These are phyloP conservation scores for Nematodospora anomalae DNA, from an alignment of 1,139 yeast genomes.

Conservation along the genomic window DNA sequence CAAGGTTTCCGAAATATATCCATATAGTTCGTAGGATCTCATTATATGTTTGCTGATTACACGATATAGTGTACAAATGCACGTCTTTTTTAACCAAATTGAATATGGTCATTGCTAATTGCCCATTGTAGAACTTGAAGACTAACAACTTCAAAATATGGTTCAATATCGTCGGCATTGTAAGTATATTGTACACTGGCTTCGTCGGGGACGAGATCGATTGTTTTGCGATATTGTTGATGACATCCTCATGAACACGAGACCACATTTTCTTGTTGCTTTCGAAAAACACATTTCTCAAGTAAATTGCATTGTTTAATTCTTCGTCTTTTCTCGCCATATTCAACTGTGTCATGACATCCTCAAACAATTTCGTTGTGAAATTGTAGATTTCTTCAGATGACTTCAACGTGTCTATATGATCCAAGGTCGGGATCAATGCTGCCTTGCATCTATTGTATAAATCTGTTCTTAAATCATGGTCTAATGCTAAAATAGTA, in stretches of 20 bases:
- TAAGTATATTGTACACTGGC: conserved; percentile 34
- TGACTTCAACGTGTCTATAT: conserved; percentile 18
- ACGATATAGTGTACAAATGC: conserved; percentile 33
- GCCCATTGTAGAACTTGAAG: conserved; percentile 35
- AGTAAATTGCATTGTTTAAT: conserved; percentile 6
- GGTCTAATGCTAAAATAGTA: conserved; percentile 4
- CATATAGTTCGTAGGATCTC: conserved; percentile 39
- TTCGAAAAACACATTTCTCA: conserved; percentile 9
- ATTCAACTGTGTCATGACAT: background rate
- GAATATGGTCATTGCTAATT: conserved; percentile 36
- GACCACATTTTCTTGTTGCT: conserved; percentile 13
- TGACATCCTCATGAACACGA: conserved; percentile 19
- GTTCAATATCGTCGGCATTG: conserved; percentile 41
- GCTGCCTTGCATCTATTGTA: conserved; percentile 22
- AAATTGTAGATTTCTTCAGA: conserved; percentile 11
- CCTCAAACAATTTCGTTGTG: conserved; percentile 1
- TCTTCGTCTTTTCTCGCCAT: background rate
- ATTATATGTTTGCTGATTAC: conserved; percentile 46
- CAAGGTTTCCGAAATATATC: conserved; percentile 41
- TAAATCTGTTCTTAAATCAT: conserved; percentile 17
- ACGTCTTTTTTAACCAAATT: conserved; percentile 36
- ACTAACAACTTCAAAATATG: conserved; percentile 27
- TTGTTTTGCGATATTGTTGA: conserved; percentile 16
- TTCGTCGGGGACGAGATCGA: conserved; percentile 20
- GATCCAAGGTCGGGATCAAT: conserved; percentile 25